Evolutionary conservation across 2,329 filamentous ascomycete genomes (phyloP), one percentile per base, ranked within the genome.

Genomic region (Keithomyces neogunnii): DNA sequence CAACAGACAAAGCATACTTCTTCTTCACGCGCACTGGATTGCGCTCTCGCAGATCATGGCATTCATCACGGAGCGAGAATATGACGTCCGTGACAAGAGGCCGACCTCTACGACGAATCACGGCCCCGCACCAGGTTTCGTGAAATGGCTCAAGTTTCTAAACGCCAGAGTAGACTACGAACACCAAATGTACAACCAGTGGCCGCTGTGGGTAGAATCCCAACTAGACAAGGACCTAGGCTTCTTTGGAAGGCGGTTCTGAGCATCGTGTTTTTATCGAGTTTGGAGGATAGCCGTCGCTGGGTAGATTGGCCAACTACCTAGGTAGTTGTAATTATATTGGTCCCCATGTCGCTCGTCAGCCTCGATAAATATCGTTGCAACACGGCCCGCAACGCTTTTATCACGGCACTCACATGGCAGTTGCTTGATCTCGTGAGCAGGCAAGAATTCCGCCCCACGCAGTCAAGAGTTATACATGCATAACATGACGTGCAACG

Each of bases 21-120:
- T 81, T 32, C 66, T 81, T 42, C 73, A 73, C 35, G 58, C 76
- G 48, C 77, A 81, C 63, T 81, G 78, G 76, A 72, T 80, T 47
- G 69, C 74, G 6, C 57, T 81, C 44, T 74, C 77, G 59, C 73
- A 77, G 63, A 73, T 80, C 59, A 79, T 81, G 76, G 63, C 66
- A 2, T 67, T 69, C 26, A 74, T 78, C 52, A 74, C 67, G 2
- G 66, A 72, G 49, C 63, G 68, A 44, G 73, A 78, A 58, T 57
- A 63, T 45, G 56, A 58, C 33, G 63, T 62, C 28, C 58, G 64
- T 32, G 58, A 62, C 40, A 69, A 66, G 55, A 33, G 57, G 11
- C 64, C 62, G 8, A 39, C 52, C 6, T 45, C 55, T 49, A 57
- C 56, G 19, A 50, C 58, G 48, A 58, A 62, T 11, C 48, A 48